These are phyloP conservation scores for Mrakia blollopis DNA, from an alignment of 768 basidiomycete species.

Conservation along the genomic window DNA sequence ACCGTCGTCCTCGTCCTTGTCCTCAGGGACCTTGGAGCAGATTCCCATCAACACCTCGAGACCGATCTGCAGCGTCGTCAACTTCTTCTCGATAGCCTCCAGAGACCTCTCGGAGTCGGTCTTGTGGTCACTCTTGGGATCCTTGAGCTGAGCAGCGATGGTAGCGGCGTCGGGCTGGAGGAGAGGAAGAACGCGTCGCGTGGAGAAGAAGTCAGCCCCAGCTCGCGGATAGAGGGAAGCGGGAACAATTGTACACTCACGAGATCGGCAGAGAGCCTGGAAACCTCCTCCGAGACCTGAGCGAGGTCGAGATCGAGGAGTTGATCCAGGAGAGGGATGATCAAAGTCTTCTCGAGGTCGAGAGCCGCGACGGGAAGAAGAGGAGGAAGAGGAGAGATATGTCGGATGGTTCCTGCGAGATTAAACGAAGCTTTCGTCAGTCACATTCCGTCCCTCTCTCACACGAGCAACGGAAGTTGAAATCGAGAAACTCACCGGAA, in stretches of 20 bases:
- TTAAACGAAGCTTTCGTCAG: background rate
- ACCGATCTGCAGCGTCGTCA: slow-evolving; percentile 73
- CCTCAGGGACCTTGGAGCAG: slow-evolving; percentile 83
- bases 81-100: slow-evolving; percentile 62
- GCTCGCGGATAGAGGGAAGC: background rate
- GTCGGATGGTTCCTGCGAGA: slow-evolving; percentile 23
- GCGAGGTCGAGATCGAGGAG: slow-evolving; percentile 59
- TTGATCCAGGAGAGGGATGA: slow-evolving; percentile 66
- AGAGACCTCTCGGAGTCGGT: slow-evolving; percentile 63
- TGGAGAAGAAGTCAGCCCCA: background rate
- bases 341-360: slow-evolving; percentile 65
- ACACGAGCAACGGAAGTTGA: background rate
- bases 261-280: slow-evolving; percentile 52
- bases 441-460: background rate
- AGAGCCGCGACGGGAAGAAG: slow-evolving; percentile 58
- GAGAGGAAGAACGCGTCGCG: background rate
- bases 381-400: slow-evolving; percentile 65
- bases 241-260: slow-evolving; percentile 43
- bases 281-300: slow-evolving; percentile 40
- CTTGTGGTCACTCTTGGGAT: slow-evolving; percentile 72
- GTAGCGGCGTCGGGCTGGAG: slow-evolving; percentile 36
- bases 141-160: slow-evolving; percentile 43
- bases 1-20: slow-evolving; percentile 49
- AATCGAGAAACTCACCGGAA: slow-evolving; percentile 52
- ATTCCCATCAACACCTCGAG: slow-evolving; percentile 80